Conservation (phyloP, 2,329 filamentous ascomycete genomes). For the Elsinoe arachidis region DNA sequence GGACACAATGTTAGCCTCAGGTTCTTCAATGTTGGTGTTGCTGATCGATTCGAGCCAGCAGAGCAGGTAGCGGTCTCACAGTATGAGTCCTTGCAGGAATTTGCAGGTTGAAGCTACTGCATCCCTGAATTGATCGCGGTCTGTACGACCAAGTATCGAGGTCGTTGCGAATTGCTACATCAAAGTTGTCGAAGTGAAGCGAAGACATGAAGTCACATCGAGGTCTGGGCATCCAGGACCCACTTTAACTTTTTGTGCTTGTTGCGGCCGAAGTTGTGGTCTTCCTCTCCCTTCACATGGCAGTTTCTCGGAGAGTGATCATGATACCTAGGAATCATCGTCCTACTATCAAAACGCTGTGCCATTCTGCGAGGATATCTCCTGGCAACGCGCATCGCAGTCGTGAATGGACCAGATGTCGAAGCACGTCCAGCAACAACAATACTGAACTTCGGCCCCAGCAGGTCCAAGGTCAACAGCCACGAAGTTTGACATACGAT, state of each 20-base stretch:
- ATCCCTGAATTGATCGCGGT: no score
- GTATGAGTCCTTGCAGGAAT: constrained; percentile 2
- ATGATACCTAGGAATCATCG: no score
- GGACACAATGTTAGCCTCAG: constrained; percentile 2
- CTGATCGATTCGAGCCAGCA: background rate
- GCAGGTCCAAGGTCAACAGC: background rate
- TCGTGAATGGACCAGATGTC: background rate
- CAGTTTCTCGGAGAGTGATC: no score
- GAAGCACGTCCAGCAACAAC: background rate
- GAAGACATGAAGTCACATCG: background rate
- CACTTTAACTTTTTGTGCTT: background rate
- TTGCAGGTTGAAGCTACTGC: background rate
- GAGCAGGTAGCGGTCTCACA: constrained; percentile 12
- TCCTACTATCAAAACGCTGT: no score
- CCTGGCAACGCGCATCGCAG: background rate
- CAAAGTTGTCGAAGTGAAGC: background rate
- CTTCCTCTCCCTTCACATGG: no score
- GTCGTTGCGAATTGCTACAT: background rate
- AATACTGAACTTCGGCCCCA: background rate
- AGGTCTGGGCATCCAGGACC: background rate
- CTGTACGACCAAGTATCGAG: background rate
- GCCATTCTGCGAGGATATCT: background rate
- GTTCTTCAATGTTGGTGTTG: background rate
- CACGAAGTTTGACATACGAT: background rate
- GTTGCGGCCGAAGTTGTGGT: background rate